Evolutionary conservation across 768 basidiomycete species (phyloP), one percentile per base, ranked within the genome.

Genomic region (Suillus occidentalis): DNA sequence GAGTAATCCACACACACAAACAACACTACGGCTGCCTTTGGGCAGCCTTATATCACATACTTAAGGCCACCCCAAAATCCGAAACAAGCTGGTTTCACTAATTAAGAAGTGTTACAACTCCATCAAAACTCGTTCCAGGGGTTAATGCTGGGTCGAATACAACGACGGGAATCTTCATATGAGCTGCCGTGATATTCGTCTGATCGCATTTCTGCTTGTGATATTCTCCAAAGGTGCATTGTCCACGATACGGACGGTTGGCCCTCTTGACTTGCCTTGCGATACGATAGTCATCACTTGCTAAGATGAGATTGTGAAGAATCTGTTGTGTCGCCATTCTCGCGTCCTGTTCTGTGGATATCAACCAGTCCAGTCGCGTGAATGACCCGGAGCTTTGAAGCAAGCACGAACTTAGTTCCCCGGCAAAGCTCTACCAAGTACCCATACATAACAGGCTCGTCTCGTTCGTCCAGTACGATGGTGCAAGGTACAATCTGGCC

Each of bases 161-260:
- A 9, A 61, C 63, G 8, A 52, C 47, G 14, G 63, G 63, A 2
- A 71, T 60, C 18, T 73, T 74, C 34, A 69, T 63, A 45, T 70
- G 69, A 7, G 50, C 63, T 2, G 39, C 43, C 3, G n/a, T 43
- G 2, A 61, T 7, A 3, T 68, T 69, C 6, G 16, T 22, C 50
- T 63, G 60, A 34, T 74, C 50, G 16, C 49, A 45, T 40, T 53
- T 71, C 66, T 67, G 69, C 42, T 28, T 56, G 59, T 70, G 66
- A 42, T 67, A 73, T 4, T 66, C 72, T 3, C 55, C 40, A 14
- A 72, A 73, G 10, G 68, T 70, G 9, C 73, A 70, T 61, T 25
- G 25, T 68, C 62, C 5, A 74, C 61, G 3, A 74, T 60, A 5
- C 70, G 70, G 52, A 75, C 64, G 39, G 72, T 71, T 2, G 73